Percentiles rank a stretch among this genome's conserved stretches.
Evolutionary conservation across 75 land plant species (phyloP).

Genomic region (Azolla pinnata): DNA sequence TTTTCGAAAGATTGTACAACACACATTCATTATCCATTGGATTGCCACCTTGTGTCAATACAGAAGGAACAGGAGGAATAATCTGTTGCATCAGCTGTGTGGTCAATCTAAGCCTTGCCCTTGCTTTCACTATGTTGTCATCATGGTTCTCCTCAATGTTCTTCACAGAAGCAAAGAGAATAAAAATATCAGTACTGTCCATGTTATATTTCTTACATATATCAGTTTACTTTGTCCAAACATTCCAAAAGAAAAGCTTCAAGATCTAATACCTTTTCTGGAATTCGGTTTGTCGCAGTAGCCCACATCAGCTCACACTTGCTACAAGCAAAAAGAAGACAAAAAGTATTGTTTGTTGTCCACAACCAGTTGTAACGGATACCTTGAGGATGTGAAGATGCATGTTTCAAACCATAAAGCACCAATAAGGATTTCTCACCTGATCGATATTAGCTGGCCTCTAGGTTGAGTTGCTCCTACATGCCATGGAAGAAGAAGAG

Average conservation of each 20-base stretch:
- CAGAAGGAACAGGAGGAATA: constrained; percentile 28
- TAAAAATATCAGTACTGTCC: too few relatives aligned
- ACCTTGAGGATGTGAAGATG: too few relatives aligned
- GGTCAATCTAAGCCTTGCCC: constrained; percentile 29
- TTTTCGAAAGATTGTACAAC: constrained; percentile 25
- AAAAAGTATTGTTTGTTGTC: too few relatives aligned
- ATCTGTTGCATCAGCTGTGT: constrained; percentile 43
- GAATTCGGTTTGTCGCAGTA: constrained; percentile 21
- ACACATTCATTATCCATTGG: constrained; percentile 23
- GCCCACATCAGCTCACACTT: constrained; percentile 24
- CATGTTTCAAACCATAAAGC: too few relatives aligned
- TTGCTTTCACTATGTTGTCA: constrained; percentile 23
- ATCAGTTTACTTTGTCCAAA: background rate
- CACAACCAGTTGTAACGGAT: too few relatives aligned
- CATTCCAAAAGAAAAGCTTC: background rate
- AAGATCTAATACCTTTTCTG: constrained; percentile 16
- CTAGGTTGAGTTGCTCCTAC: constrained; percentile 8
- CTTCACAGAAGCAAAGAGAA: too few relatives aligned
- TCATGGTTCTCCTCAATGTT: too few relatives aligned
- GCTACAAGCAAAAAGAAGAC: too few relatives aligned
- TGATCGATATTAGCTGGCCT: constrained; percentile 13
- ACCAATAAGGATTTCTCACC: constrained; percentile 6
- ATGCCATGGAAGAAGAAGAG: constrained; percentile 14
- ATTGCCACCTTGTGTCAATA: constrained; percentile 15
- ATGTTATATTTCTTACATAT: too few relatives aligned